phyloP scores from a whole-genome alignment of 306 rosid species.

The Gastrolobium bilobum region DNA sequence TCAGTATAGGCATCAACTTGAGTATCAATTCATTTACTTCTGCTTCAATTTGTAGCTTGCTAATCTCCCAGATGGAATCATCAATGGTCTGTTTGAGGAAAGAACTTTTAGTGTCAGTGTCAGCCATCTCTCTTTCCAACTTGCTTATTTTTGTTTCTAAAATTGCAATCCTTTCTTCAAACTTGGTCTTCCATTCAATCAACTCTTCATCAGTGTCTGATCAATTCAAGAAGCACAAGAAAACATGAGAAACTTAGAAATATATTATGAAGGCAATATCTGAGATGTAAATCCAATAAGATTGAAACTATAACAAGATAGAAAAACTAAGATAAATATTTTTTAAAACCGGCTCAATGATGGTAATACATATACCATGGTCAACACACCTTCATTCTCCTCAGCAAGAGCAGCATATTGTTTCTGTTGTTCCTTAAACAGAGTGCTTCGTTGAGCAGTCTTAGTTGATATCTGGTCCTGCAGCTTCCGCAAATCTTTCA shows the following conservation, averaged over 20 bases:
- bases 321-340: constrained; percentile 15
- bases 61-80: constrained; percentile 65
- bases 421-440: constrained; percentile 69
- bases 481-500: constrained; percentile 69
- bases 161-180: constrained; percentile 78
- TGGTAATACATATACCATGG: constrained; percentile 36
- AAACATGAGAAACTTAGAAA: constrained; percentile 40
- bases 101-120: constrained; percentile 58
- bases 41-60: constrained; percentile 84
- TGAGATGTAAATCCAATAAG: constrained; percentile 8
- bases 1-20: constrained; percentile 29
- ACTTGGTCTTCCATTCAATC: constrained; percentile 86
- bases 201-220: constrained; percentile 92
- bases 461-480: constrained; percentile 72
- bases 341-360: constrained; percentile 29
- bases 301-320: constrained; percentile 14
- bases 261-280: constrained; percentile 19
- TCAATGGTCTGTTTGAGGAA: constrained; percentile 54
- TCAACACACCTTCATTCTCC: constrained; percentile 79
- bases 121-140: constrained; percentile 79
- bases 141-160: constrained; percentile 64
- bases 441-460: constrained; percentile 75
- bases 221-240: constrained; percentile 45
- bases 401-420: constrained; percentile 74
- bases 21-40: constrained; percentile 66